Percentiles rank a stretch among this genome's conserved stretches.
Conservation (phyloP, 192 early-diverging fungal genomes). For the Phycomyces nitens region DNA sequence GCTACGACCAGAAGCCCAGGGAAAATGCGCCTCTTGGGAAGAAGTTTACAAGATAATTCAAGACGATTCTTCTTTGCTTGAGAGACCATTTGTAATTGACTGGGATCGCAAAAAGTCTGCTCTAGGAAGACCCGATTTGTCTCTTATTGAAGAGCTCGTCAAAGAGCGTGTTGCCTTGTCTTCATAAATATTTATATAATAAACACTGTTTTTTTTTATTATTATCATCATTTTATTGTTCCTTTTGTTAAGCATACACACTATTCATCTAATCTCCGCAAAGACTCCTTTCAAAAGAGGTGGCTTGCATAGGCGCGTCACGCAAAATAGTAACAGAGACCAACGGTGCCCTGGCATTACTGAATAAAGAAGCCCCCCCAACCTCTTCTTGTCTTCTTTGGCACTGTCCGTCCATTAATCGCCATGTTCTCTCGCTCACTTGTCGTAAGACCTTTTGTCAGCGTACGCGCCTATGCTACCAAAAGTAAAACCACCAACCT, state of each 20-base stretch:
- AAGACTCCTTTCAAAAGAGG: too few relatives aligned
- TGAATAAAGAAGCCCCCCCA: too few relatives aligned
- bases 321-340: too few relatives aligned
- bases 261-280: too few relatives aligned
- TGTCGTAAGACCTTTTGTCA: slow-evolving; percentile 3
- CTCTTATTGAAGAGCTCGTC: slow-evolving; percentile 17
- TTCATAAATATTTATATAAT: too few relatives aligned
- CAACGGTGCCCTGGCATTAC: too few relatives aligned
- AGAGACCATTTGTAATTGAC: slow-evolving; percentile 38
- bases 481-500: slow-evolving; percentile 34
- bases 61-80: slow-evolving; percentile 21
- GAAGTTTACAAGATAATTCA: slow-evolving; percentile 17
- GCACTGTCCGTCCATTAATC: too few relatives aligned
- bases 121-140: slow-evolving; percentile 29
- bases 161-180: neutral
- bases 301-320: too few relatives aligned
- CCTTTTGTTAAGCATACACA: too few relatives aligned
- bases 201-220: too few relatives aligned
- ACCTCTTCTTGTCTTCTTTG: too few relatives aligned
- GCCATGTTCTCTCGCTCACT: neutral
- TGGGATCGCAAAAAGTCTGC: slow-evolving; percentile 33
- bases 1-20: slow-evolving; percentile 31
- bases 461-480: slow-evolving; percentile 30
- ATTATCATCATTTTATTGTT: too few relatives aligned
- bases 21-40: slow-evolving; percentile 6